Evolutionary conservation across 768 basidiomycete species (phyloP).

Genomic region (Suillus variegatus): DNA sequence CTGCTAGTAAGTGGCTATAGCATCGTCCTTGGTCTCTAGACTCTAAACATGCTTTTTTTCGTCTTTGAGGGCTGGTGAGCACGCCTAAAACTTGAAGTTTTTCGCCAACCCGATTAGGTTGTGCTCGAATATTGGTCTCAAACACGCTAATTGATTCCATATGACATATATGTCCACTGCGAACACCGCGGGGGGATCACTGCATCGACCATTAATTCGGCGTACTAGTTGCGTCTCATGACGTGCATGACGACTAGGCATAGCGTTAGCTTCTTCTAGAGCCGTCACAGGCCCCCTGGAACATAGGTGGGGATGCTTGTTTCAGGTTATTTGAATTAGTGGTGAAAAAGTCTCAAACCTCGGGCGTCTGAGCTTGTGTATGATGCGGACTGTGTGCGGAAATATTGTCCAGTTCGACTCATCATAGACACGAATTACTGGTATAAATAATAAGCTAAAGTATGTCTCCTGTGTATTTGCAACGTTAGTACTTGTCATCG

Average conservation of each 20-base stretch:
- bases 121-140: background rate
- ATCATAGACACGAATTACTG: too few species aligned
- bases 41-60: background rate
- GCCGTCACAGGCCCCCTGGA: background rate
- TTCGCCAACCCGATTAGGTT: background rate
- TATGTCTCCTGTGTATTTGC: too few species aligned
- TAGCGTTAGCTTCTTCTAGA: background rate
- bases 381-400: too few species aligned
- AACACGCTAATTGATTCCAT: background rate
- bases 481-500: too few species aligned
- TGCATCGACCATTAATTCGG: background rate
- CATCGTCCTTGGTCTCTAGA: background rate
- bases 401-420: too few species aligned
- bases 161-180: background rate
- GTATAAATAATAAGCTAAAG: too few species aligned
- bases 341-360: too few species aligned
- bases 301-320: too few species aligned
- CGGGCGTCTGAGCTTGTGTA: too few species aligned
- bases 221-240: background rate
- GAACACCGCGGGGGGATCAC: background rate
- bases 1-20: background rate
- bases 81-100: background rate
- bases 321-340: too few species aligned
- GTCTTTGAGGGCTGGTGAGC: background rate
- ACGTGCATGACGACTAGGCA: background rate